Evolutionary conservation across 1,284 basidiomycete genomes (phyloP).

Genomic region (Cryptococcus sp.): DNA sequence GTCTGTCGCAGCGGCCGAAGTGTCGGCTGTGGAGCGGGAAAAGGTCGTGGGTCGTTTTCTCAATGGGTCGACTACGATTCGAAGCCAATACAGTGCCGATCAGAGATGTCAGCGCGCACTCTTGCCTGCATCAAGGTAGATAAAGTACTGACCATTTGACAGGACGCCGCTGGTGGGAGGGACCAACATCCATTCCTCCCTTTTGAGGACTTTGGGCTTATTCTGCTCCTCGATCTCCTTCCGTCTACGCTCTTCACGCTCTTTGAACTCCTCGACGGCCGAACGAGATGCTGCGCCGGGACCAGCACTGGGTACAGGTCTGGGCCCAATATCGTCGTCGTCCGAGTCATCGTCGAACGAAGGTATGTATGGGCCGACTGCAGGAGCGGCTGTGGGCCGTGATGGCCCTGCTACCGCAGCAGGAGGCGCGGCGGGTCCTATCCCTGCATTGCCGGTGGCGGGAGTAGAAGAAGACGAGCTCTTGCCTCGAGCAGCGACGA

Average conservation of each 20-base stretch:
- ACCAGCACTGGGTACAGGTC: slow-evolving; percentile 33
- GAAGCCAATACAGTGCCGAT: too few species aligned
- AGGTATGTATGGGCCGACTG: not conserved
- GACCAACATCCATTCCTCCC: slow-evolving; percentile 94
- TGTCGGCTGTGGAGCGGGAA: slow-evolving; percentile 42
- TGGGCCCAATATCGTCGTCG: slow-evolving; percentile 37
- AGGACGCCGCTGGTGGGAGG: slow-evolving; percentile 78
- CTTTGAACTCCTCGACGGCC: slow-evolving; percentile 75
- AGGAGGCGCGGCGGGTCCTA: slow-evolving; percentile 2
- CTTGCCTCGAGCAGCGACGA: slow-evolving; percentile 32
- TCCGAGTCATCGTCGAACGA: slow-evolving; percentile 38
- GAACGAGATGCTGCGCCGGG: slow-evolving; percentile 55
- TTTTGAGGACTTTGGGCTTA: slow-evolving; percentile 70
- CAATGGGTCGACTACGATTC: slow-evolving; percentile 64
- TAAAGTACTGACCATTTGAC: slow-evolving; percentile 64
- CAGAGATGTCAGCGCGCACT: too few species aligned
- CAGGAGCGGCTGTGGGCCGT: not conserved
- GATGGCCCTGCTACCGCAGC: slow-evolving; percentile 11
- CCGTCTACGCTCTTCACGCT: slow-evolving; percentile 60
- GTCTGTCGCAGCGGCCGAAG: slow-evolving; percentile 45
- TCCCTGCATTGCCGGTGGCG: slow-evolving; percentile 3
- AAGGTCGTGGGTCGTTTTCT: slow-evolving; percentile 64
- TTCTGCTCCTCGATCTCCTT: slow-evolving; percentile 66
- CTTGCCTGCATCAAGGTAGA: not conserved
- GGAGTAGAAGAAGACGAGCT: slow-evolving; percentile 8